phyloP scores from a whole-genome alignment of 2,329 filamentous ascomycete species.

The Ophiostoma ulmi region DNA sequence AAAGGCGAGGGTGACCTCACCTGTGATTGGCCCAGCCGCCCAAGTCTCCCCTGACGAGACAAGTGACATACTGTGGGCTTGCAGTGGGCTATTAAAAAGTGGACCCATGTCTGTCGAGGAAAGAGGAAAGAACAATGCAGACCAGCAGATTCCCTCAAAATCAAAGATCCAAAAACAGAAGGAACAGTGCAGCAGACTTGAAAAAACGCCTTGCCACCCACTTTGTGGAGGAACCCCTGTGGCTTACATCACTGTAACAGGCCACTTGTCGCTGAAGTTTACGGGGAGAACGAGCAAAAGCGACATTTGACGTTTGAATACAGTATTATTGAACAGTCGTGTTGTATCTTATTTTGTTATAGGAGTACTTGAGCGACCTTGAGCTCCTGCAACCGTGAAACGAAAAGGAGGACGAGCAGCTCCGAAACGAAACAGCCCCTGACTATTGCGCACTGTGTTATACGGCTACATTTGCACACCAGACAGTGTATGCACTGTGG shows the following conservation, averaged over 20 bases:
- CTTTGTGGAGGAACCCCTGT: conserved; percentile 13
- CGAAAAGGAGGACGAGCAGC: background rate
- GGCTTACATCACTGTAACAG: background rate
- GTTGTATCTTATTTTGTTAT: too few species aligned
- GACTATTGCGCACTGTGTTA: background rate
- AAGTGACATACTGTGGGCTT: conserved; percentile 4
- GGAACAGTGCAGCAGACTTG: background rate
- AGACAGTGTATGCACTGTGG: background rate
- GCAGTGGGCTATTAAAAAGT: conserved; percentile 7
- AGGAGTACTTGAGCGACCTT: background rate
- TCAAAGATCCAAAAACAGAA: background rate
- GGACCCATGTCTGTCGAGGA: background rate
- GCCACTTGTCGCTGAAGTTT: background rate
- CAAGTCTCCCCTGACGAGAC: conserved; percentile 1
- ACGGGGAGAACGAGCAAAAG: conserved; percentile 1
- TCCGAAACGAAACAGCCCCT: background rate
- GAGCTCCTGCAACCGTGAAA: background rate
- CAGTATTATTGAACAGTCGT: too few species aligned
- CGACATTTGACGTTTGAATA: background rate
- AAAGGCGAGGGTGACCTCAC: background rate
- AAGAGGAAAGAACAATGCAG: background rate
- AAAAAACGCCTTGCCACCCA: conserved; percentile 24
- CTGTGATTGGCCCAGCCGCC: background rate
- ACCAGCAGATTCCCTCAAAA: background rate
- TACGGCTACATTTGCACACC: too few species aligned